phyloP scores from a whole-genome alignment of 805 yeast species.

The Dipodascus albidus region DNA sequence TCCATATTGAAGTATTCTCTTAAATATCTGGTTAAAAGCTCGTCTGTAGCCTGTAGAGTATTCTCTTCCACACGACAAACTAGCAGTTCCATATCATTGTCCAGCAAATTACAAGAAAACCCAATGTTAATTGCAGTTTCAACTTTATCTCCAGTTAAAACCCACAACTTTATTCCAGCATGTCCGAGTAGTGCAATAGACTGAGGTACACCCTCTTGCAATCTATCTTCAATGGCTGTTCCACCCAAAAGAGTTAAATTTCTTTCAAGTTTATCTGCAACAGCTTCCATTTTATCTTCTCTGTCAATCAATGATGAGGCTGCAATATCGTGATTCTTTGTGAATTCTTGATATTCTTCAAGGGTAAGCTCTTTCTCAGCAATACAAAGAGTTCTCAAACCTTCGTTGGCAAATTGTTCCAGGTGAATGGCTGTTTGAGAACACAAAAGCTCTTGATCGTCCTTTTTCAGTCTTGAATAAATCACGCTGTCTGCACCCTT shows the following conservation, averaged over 20 bases:
- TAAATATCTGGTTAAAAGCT: constrained; percentile 35
- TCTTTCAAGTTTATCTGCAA: constrained; percentile 49
- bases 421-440: constrained; percentile 50
- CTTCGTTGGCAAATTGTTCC: constrained; percentile 64
- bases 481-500: constrained; percentile 77
- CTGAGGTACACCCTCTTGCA: constrained; percentile 71
- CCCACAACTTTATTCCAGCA: constrained; percentile 79
- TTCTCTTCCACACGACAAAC: constrained; percentile 33
- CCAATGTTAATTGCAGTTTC: constrained; percentile 82
- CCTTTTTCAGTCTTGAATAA: constrained; percentile 32
- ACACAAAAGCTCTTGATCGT: constrained; percentile 29
- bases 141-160: constrained; percentile 69
- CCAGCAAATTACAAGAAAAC: constrained; percentile 61
- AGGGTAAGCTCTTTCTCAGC: constrained; percentile 43
- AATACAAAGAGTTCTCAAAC: constrained; percentile 64
- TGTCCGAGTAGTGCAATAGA: constrained; percentile 51
- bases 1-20: constrained; percentile 35
- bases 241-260: constrained; percentile 55
- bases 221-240: constrained; percentile 71
- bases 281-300: constrained; percentile 42
- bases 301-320: constrained; percentile 43
- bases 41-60: constrained; percentile 18
- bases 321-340: constrained; percentile 38
- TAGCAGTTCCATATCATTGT: constrained; percentile 55
- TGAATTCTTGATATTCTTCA: constrained; percentile 38